phyloP scores from a whole-genome alignment of 2,329 filamentous ascomycete species.

The Seiridium cupressi region DNA sequence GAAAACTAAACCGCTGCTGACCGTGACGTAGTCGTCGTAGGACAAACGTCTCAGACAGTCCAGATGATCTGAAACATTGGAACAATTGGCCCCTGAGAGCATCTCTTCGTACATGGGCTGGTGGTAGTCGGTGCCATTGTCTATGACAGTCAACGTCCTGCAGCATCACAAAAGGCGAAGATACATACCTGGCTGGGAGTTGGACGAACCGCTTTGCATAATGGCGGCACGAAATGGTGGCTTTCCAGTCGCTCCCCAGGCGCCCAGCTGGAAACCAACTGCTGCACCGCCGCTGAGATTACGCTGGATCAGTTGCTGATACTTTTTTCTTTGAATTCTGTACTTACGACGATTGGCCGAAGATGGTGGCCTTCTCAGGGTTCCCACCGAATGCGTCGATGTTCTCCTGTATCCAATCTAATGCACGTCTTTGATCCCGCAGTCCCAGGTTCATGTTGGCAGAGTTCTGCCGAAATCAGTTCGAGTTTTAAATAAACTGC shows the following conservation, averaged over 20 bases:
- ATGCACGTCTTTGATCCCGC: conserved; percentile 24
- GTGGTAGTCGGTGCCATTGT: conserved; percentile 36
- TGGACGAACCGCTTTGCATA: background rate
- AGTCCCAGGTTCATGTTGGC: conserved; percentile 25
- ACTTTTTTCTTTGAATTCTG: background rate
- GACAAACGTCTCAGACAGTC: conserved; percentile 48
- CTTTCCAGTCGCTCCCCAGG: conserved; percentile 25
- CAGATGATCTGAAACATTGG: conserved; percentile 39
- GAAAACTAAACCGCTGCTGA: conserved; percentile 24
- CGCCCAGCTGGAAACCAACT: conserved; percentile 24
- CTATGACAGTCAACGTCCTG: background rate
- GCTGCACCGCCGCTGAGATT: conserved; percentile 25
- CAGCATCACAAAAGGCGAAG: too few species aligned
- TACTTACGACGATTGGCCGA: conserved; percentile 26
- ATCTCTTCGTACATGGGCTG: conserved; percentile 47
- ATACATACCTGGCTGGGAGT: conserved; percentile 15
- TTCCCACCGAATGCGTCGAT: conserved; percentile 25
- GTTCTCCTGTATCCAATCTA: conserved; percentile 27
- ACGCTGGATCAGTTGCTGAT: background rate
- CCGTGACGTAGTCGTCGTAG: conserved; percentile 42
- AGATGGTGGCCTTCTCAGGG: conserved; percentile 25
- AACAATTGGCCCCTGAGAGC: conserved; percentile 45
- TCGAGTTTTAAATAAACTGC: background rate
- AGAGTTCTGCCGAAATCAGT: conserved; percentile 16
- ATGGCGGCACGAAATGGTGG: background rate